A percentile compares a stretch with the other conserved stretches of the same genome.
Evolutionary conservation across 345 rosid species (phyloP).

Genomic region (Euphorbia peplus): DNA sequence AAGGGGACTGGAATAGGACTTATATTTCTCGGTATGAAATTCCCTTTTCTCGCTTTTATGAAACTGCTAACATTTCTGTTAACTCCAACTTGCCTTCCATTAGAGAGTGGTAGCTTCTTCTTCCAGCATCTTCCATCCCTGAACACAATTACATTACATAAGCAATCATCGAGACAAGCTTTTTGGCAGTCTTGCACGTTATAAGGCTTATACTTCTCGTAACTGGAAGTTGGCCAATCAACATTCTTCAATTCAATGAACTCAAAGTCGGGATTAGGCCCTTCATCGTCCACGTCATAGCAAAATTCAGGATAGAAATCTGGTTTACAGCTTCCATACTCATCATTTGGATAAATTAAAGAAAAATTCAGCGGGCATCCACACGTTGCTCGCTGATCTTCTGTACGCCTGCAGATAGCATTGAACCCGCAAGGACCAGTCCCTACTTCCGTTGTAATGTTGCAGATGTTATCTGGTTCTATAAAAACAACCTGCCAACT

Average conservation of each 20-base stretch:
- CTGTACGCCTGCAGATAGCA: constrained; percentile 25
- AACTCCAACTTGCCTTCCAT: constrained; percentile 23
- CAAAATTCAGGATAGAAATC: constrained; percentile 24
- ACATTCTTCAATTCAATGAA: constrained; percentile 8
- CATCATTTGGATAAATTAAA: constrained; percentile 27
- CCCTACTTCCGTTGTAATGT: not conserved
- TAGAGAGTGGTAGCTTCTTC: constrained; percentile 38
- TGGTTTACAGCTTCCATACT: constrained; percentile 32
- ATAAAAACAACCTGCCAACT: constrained; percentile 17
- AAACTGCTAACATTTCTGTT: too few species aligned
- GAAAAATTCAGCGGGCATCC: constrained; percentile 30
- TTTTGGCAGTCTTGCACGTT: constrained; percentile 24
- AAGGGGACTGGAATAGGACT: not conserved
- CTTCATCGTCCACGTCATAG: constrained; percentile 11
- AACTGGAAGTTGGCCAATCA: constrained; percentile 38
- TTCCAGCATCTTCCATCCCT: constrained; percentile 19
- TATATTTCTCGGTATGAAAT: too few species aligned
- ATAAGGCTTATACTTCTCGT: constrained; percentile 9
- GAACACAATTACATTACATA: constrained; percentile 28
- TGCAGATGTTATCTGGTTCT: constrained; percentile 32
- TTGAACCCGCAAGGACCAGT: constrained; percentile 42
- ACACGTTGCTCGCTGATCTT: constrained; percentile 23
- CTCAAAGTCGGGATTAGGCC: constrained; percentile 17
- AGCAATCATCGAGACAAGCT: constrained; percentile 40
- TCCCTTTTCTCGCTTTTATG: too few species aligned